phyloP scores from a whole-genome alignment of 345 rosid genomes.

The Lumnitzera littorea region DNA sequence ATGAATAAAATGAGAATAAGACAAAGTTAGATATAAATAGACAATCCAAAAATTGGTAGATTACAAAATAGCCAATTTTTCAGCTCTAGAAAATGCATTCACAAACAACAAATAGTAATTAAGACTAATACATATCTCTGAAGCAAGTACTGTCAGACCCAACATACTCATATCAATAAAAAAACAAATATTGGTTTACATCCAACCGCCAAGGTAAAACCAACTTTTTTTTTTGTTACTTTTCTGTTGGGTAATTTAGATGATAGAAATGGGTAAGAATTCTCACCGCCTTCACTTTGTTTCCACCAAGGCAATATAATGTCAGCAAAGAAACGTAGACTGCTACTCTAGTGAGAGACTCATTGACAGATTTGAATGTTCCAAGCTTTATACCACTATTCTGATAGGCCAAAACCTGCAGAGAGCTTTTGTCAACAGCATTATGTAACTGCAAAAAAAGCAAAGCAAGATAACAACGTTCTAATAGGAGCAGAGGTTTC shows the following conservation, averaged over 20 bases:
- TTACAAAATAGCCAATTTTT: no score
- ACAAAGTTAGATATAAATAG: no score
- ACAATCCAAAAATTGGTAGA: no score
- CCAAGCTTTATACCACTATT: constrained; percentile 91
- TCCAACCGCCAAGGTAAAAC: no score
- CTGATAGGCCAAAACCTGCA: constrained; percentile 80
- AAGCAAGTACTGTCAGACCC: no score
- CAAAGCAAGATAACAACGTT: background rate
- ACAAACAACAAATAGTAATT: no score
- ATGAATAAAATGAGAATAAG: no score
- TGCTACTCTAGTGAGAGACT: constrained; percentile 87
- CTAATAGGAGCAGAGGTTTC: background rate
- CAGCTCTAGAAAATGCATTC: no score
- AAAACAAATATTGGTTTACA: no score
- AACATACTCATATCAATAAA: no score
- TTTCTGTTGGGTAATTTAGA: background rate
- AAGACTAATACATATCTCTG: no score
- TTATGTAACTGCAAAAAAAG: background rate
- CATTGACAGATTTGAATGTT: constrained; percentile 78
- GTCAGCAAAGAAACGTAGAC: constrained; percentile 81
- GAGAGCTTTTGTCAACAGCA: constrained; percentile 6
- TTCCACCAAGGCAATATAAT: constrained; percentile 88
- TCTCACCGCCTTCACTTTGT: constrained; percentile 92
- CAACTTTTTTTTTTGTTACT: no score
- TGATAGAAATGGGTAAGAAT: constrained; percentile 6